Conservation (phyloP, 2,329 filamentous ascomycete species). For the Chrysoporthe austroafricana region DNA sequence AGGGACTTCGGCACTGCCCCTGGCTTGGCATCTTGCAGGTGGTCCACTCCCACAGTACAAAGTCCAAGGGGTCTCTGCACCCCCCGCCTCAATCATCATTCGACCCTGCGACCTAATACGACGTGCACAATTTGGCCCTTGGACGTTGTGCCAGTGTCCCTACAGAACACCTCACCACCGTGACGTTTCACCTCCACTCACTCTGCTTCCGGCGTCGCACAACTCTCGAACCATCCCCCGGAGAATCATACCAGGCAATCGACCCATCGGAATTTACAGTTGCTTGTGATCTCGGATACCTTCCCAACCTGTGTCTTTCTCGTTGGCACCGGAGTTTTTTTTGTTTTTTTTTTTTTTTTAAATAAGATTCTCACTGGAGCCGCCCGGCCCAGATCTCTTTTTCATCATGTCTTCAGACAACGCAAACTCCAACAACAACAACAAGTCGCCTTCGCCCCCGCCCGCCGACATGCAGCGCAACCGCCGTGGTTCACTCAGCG, state of each 20-base stretch:
- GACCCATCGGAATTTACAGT: slow-evolving; percentile 20
- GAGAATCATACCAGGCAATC: slow-evolving; percentile 27
- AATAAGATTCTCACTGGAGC: slow-evolving; percentile 19
- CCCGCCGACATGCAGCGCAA: slow-evolving; percentile 41
- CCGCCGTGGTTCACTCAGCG: slow-evolving; percentile 61
- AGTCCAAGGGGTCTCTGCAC: slow-evolving; percentile 15
- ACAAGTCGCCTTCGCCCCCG: slow-evolving; percentile 36
- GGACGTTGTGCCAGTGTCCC: slow-evolving; percentile 12
- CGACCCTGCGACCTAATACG: slow-evolving; percentile 22
- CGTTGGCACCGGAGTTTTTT: background rate
- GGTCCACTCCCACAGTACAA: slow-evolving; percentile 21
- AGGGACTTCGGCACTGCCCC: slow-evolving; percentile 13
- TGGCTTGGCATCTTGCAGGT: background rate
- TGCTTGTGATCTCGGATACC: background rate
- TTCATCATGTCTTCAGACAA: slow-evolving; percentile 38
- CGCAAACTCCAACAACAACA: slow-evolving; percentile 34
- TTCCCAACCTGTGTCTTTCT: slow-evolving; percentile 1
- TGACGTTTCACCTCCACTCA: slow-evolving; percentile 31
- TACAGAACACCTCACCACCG: slow-evolving; percentile 24
- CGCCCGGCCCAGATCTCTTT: background rate
- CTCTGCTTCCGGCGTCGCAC: slow-evolving; percentile 29
- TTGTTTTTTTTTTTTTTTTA: background rate
- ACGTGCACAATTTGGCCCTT: background rate
- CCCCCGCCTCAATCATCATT: slow-evolving; percentile 5
- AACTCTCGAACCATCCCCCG: slow-evolving; percentile 31